phyloP scores from a whole-genome alignment of 1,139 yeast species.

The Saccharomyces hybrid region DNA sequence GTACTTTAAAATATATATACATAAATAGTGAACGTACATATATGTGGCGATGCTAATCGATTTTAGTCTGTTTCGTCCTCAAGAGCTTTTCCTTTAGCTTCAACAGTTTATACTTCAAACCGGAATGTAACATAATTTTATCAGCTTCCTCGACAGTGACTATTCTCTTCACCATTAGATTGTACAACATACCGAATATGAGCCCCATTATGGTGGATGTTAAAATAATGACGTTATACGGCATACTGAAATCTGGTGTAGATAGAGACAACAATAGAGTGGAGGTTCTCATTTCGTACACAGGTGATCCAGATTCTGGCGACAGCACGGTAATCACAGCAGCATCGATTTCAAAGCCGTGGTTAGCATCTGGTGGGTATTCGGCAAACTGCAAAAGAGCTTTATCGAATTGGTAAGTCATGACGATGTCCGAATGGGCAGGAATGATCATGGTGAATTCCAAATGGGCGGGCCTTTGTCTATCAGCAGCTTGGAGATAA shows the following conservation, averaged over 20 bases:
- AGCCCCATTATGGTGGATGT: conserved; percentile 91
- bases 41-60: neutral
- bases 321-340: conserved; percentile 59
- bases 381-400: conserved; percentile 78
- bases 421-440: conserved; percentile 49
- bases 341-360: conserved; percentile 91
- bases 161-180: conserved; percentile 64
- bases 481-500: conserved; percentile 72
- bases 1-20: neutral
- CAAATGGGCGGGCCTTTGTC: conserved; percentile 74
- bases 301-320: conserved; percentile 18
- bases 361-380: conserved; percentile 98
- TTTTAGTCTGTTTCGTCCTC: neutral
- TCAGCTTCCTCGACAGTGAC: conserved; percentile 76
- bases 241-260: conserved; percentile 98
- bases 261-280: conserved; percentile 80
- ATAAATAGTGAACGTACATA: neutral
- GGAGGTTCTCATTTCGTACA: conserved; percentile 68
- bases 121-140: conserved; percentile 12
- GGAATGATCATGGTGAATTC: conserved; percentile 65
- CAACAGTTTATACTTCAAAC: conserved; percentile 16
- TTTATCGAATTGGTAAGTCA: conserved; percentile 80
- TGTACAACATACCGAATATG: conserved; percentile 81
- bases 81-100: conserved; percentile 9
- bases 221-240: conserved; percentile 90